Percentiles rank a stretch among this genome's conserved stretches.
Conservation (phyloP, 768 basidiomycete species). For the Paxillus ammoniavirescens region DNA sequence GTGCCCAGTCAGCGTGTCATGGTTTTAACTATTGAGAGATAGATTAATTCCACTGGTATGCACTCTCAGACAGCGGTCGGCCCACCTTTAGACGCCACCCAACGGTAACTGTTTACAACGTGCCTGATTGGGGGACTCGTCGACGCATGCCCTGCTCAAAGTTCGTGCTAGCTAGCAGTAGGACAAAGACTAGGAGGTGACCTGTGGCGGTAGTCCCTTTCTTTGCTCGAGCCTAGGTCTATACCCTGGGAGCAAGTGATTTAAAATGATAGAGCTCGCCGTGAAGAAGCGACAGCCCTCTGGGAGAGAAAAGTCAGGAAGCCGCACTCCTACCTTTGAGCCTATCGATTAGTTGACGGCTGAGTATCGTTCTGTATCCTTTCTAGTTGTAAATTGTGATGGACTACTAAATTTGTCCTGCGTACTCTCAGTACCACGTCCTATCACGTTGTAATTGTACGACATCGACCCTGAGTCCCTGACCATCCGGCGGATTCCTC, state of each 20-base stretch:
- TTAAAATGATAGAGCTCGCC: slow-evolving; percentile 4
- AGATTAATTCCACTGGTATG: slow-evolving; percentile 23
- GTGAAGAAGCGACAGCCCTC: slow-evolving; percentile 7
- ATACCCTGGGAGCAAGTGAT: slow-evolving; percentile 11
- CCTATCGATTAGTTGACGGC: background rate
- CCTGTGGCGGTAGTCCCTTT: background rate
- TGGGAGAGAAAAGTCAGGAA: slow-evolving; percentile 11
- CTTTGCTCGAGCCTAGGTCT: slow-evolving; percentile 8
- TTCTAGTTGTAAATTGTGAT: slow-evolving; percentile 33
- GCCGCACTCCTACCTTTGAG: slow-evolving; percentile 7
- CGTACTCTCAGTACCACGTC: slow-evolving; percentile 19
- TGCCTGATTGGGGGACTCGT: slow-evolving; percentile 1
- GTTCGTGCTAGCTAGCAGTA: background rate
- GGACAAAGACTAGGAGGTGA: slow-evolving; percentile 2
- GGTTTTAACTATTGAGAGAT: slow-evolving; percentile 25
- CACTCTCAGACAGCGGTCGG: slow-evolving; percentile 13
- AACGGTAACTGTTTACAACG: slow-evolving; percentile 13
- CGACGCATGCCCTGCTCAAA: background rate
- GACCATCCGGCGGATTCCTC: slow-evolving; percentile 6
- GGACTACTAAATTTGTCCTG: slow-evolving; percentile 28
- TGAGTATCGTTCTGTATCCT: slow-evolving; percentile 13
- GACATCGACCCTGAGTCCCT: slow-evolving; percentile 26
- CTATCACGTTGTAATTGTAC: slow-evolving; percentile 24
- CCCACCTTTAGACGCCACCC: slow-evolving; percentile 10
- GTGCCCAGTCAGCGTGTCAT: background rate